phyloP scores from a whole-genome alignment of 2,329 filamentous ascomycete species.

The Botrytis paeoniae region DNA sequence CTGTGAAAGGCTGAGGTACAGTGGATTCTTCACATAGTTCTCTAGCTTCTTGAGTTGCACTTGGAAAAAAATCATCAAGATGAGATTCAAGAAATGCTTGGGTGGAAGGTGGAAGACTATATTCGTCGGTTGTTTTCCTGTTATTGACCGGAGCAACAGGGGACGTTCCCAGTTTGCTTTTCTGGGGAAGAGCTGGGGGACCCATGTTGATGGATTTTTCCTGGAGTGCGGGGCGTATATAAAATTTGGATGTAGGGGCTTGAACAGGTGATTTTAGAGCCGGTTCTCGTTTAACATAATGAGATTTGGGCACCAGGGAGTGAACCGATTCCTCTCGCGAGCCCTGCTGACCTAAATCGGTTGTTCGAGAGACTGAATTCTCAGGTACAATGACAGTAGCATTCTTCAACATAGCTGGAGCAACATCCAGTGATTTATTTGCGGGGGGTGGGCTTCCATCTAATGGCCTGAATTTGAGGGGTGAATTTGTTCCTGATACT shows the following conservation, averaged over 20 bases:
- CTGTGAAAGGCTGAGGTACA: neutral
- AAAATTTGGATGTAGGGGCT: neutral
- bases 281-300: neutral
- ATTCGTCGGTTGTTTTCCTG: neutral
- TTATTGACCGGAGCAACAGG: neutral
- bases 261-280: neutral
- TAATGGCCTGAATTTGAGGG: neutral
- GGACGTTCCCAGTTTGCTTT: conserved; percentile 8
- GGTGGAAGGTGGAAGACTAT: conserved; percentile 43
- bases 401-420: neutral
- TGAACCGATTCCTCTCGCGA: neutral
- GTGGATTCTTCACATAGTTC: conserved; percentile 47
- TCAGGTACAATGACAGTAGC: neutral
- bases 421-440: neutral
- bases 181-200: conserved; percentile 23
- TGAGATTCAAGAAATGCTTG: conserved; percentile 51
- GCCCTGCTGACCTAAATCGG: neutral
- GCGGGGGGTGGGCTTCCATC: no score
- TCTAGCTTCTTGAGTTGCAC: conserved; percentile 53
- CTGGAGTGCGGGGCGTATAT: conserved; percentile 14
- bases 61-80: conserved; percentile 54
- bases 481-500: neutral
- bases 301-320: neutral
- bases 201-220: conserved; percentile 29
- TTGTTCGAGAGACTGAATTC: neutral